Percentiles rank a stretch among this genome's conserved stretches.
phyloP scores from a whole-genome alignment of 306 rosid genomes.

The Alnus rubra region DNA sequence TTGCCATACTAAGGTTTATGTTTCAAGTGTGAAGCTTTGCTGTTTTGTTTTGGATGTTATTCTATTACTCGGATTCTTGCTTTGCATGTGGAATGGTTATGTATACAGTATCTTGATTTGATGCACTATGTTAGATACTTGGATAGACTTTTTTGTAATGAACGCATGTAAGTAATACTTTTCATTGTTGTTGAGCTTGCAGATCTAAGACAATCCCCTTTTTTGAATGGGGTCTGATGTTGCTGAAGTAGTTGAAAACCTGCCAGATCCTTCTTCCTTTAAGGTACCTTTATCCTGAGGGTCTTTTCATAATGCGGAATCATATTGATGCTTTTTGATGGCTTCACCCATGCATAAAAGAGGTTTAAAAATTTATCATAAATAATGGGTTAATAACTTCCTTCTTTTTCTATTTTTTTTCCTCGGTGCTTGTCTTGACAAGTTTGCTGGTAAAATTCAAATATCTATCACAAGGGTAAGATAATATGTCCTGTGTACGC shows the following conservation, averaged over 20 bases:
- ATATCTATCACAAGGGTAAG: not conserved
- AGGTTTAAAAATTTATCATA: not conserved
- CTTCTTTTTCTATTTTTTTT: not conserved
- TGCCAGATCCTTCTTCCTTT: constrained; percentile 43
- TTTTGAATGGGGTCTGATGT: constrained; percentile 70
- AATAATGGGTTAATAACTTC: not conserved
- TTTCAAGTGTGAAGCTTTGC: not conserved
- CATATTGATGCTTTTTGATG: constrained; percentile 14
- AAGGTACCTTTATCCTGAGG: constrained; percentile 51
- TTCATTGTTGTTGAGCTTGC: constrained; percentile 30
- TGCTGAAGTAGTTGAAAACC: constrained; percentile 41
- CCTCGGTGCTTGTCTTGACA: not conserved
- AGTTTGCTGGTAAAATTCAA: not conserved
- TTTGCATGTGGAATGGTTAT: constrained; percentile 5
- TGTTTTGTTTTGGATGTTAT: not conserved
- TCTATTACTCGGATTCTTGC: constrained; percentile 1
- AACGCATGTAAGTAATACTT: constrained; percentile 25
- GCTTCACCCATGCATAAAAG: constrained; percentile 11
- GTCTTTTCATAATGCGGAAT: constrained; percentile 9
- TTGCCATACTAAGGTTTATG: not conserved
- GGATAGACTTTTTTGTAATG: constrained; percentile 14
- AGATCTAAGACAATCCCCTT: constrained; percentile 38
- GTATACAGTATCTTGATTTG: constrained; percentile 2
- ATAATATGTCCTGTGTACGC: not conserved
- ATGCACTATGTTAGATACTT: not conserved